Evolutionary conservation across 2,329 filamentous ascomycete species (phyloP).

Genomic region (Beauveria brongniartii): DNA sequence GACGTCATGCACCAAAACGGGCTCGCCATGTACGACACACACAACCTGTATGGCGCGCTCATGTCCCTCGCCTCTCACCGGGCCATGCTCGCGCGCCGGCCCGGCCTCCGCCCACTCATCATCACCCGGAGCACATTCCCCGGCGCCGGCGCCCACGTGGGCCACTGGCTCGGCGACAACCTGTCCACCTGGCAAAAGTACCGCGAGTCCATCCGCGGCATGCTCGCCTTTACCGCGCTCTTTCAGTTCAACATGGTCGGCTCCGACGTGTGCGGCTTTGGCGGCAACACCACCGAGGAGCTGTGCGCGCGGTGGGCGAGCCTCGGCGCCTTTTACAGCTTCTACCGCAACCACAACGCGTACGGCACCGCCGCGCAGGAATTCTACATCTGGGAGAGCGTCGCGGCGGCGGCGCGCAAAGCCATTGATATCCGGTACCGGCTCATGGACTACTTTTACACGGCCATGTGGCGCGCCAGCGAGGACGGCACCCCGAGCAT

Average conservation of each 20-base stretch:
- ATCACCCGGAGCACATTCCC: slow-evolving; percentile 72
- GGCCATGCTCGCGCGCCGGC: slow-evolving; percentile 60
- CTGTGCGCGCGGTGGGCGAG: slow-evolving; percentile 60
- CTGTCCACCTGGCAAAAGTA: slow-evolving; percentile 48
- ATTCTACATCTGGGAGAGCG: slow-evolving; percentile 58
- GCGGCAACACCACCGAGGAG: slow-evolving; percentile 48
- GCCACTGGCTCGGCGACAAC: slow-evolving; percentile 48
- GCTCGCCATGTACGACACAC: slow-evolving; percentile 62
- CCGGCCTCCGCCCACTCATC: slow-evolving; percentile 56
- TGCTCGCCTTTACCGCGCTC: slow-evolving; percentile 54
- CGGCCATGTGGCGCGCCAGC: slow-evolving; percentile 54
- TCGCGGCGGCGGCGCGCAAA: slow-evolving; percentile 53
- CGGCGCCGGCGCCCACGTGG: slow-evolving; percentile 57
- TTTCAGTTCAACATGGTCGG: slow-evolving; percentile 64
- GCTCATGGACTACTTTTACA: slow-evolving; percentile 70
- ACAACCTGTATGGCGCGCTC: slow-evolving; percentile 70
- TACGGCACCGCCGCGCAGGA: slow-evolving; percentile 41
- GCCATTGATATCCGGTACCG: slow-evolving; percentile 63
- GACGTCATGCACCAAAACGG: slow-evolving; percentile 62
- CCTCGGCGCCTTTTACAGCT: slow-evolving; percentile 58
- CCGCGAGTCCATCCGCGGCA: slow-evolving; percentile 47
- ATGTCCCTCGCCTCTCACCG: slow-evolving; percentile 59
- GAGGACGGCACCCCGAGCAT: slow-evolving; percentile 58
- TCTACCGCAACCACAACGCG: slow-evolving; percentile 60
- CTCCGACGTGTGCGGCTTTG: slow-evolving; percentile 72